Base-by-base conservation (phyloP, 1,284 basidiomycete species). In the Cryptococcus sp. region DNA sequence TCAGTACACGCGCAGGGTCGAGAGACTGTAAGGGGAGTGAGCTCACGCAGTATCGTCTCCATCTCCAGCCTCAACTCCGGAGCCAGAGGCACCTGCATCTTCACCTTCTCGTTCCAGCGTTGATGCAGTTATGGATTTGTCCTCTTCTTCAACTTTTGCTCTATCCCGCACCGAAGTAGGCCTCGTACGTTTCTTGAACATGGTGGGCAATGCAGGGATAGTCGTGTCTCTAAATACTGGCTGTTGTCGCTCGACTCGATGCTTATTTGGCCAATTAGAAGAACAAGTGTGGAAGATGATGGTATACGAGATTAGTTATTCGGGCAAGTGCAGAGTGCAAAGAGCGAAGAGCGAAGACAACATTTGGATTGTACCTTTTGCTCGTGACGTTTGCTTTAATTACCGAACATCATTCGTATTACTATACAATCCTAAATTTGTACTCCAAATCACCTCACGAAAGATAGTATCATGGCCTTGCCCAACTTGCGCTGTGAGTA, bases 171-270 rank as follows among this genome's bases (percentile, higher is more conserved):
- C 73, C 8, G 71, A 67, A 6, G 72, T 61, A 2, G 78, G 78
- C 22, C 79, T 68, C 5, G 76, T 65, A n/a, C 78, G 72, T 63
- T 79, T 79, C 68, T 80, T 80, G 70, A 80, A 80, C 78, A 80
- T 80, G 16, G 19, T 54, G 40, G 22, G 22, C 7, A 5, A 49
- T 25, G 7, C 10, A 20, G 15, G 22, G 26, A n/a, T 46, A 2
- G 7, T 17, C 3, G 15, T 19, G n/a, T 13, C 13, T 5, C 29
- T 5, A 7, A 34, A 34, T 10, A 10, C 29, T 34, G 29, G 29
- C 29, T 34, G 29, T 5, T 34, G 8, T 2, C 2, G 5, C 13
- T 34, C 5, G 13, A 10, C 29, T 34, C 29, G 29, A 34, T 34
- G 29, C 29, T 10, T 34, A 10, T 34, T 4, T 2, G 8, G 8